Percentiles rank a stretch among this genome's conserved stretches.
Evolutionary conservation across 257 asterid species (phyloP).

Genomic region (Cordia subcordata): DNA sequence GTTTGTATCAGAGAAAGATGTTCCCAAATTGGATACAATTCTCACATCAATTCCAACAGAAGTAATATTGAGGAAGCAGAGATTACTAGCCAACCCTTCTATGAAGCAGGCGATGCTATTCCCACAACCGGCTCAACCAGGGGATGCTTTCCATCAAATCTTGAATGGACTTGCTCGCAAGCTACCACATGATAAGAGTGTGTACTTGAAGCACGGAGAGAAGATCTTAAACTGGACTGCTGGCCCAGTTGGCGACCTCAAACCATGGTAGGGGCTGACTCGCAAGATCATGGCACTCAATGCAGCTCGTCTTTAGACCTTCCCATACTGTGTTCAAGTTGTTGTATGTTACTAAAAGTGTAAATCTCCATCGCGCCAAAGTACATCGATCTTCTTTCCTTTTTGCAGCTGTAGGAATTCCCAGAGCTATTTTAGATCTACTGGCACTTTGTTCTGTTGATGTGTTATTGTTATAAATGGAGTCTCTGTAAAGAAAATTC

Average conservation of each 20-base stretch:
- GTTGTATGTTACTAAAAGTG: background rate
- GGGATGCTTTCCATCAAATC: constrained; percentile 93
- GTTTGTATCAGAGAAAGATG: constrained; percentile 76
- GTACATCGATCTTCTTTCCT: background rate
- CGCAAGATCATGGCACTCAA: background rate
- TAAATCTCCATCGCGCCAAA: background rate
- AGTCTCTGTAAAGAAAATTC: background rate
- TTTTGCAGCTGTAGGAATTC: background rate
- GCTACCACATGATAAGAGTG: constrained; percentile 54
- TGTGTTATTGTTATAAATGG: background rate
- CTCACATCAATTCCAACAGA: constrained; percentile 68
- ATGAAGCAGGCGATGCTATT: constrained; percentile 93
- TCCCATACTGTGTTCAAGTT: background rate
- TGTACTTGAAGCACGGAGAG: constrained; percentile 52
- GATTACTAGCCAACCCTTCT: constrained; percentile 81
- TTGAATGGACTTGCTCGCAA: constrained; percentile 83
- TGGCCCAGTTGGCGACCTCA: constrained; percentile 75
- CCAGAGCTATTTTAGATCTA: background rate
- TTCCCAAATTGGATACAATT: constrained; percentile 70
- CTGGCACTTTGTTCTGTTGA: background rate
- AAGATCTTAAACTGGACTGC: constrained; percentile 83
- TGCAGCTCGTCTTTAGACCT: background rate
- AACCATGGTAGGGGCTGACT: constrained; percentile 53
- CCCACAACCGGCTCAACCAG: constrained; percentile 73
- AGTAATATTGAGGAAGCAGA: constrained; percentile 70